These are phyloP conservation scores for Phytophthora constricta DNA, from an alignment of 352 stramenopile genomes.

Conservation along the genomic window DNA sequence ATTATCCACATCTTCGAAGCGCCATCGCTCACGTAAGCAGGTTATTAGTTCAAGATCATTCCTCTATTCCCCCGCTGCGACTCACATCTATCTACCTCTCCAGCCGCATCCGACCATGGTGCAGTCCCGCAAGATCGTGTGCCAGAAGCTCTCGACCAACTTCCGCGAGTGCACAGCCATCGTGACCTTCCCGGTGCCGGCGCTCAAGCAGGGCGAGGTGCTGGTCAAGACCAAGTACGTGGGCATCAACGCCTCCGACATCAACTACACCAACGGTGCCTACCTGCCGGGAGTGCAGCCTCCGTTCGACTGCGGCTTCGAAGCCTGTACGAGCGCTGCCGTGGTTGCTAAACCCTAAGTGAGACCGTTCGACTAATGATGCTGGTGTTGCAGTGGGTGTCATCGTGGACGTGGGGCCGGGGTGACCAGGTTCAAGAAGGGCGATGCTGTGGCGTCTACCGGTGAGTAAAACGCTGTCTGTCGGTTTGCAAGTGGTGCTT, in stretches of 20 bases:
- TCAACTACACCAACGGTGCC: slow-evolving; percentile 66
- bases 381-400: slow-evolving; percentile 40
- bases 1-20: no score
- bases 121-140: slow-evolving; percentile 80
- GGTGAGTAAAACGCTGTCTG: slow-evolving; percentile 28
- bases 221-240: slow-evolving; percentile 62
- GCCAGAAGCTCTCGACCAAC: slow-evolving; percentile 80
- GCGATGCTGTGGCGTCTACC: slow-evolving; percentile 51
- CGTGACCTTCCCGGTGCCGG: slow-evolving; percentile 49
- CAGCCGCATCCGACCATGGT: slow-evolving; percentile 42
- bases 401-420: slow-evolving; percentile 48
- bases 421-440: slow-evolving; percentile 59
- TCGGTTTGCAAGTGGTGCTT: not conserved
- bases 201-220: slow-evolving; percentile 52
- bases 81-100: slow-evolving; percentile 6
- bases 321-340: slow-evolving; percentile 59
- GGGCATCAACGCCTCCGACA: slow-evolving; percentile 66
- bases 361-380: slow-evolving; percentile 1
- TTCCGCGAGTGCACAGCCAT: slow-evolving; percentile 81
- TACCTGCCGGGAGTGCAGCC: slow-evolving; percentile 48
- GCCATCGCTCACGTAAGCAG: not conserved
- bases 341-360: slow-evolving; percentile 26
- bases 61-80: slow-evolving; percentile 12
- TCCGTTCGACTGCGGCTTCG: slow-evolving; percentile 61
- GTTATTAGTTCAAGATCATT: slow-evolving; percentile 19